These are phyloP conservation scores for Arabidopsis arenosa DNA, from an alignment of 345 rosid species.

Conservation along the genomic window DNA sequence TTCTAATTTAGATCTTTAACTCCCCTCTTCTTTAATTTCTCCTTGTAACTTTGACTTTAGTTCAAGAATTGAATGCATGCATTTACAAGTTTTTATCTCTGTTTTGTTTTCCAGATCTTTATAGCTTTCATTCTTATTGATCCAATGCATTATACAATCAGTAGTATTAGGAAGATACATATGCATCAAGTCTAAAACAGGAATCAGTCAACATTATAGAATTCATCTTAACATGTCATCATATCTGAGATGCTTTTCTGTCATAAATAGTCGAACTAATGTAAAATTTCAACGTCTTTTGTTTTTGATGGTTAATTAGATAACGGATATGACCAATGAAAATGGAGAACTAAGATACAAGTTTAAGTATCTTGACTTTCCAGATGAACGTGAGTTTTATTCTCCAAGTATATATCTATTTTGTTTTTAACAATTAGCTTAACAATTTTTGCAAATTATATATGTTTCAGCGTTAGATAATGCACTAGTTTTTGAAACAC, in stretches of 20 bases:
- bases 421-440: neutral
- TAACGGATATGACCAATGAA: neutral
- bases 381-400: constrained; percentile 4
- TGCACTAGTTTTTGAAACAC: constrained; percentile 20
- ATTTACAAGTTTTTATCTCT: neutral
- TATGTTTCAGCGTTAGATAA: constrained; percentile 10
- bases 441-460: neutral
- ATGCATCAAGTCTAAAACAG: too few species aligned
- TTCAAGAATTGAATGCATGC: too few species aligned
- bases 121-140: too few species aligned
- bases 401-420: neutral
- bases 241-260: neutral
- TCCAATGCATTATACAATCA: too few species aligned
- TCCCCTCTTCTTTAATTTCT: too few species aligned
- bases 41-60: too few species aligned
- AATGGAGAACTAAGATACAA: neutral
- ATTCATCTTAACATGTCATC: neutral
- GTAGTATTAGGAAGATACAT: too few species aligned
- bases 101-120: neutral
- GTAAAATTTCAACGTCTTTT: neutral
- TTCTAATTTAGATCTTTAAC: too few species aligned
- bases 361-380: constrained; percentile 17
- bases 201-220: neutral
- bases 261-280: neutral
- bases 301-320: neutral